Conservation (phyloP, 2,329 filamentous ascomycete genomes). For the Aspergillus aculeatinus region DNA sequence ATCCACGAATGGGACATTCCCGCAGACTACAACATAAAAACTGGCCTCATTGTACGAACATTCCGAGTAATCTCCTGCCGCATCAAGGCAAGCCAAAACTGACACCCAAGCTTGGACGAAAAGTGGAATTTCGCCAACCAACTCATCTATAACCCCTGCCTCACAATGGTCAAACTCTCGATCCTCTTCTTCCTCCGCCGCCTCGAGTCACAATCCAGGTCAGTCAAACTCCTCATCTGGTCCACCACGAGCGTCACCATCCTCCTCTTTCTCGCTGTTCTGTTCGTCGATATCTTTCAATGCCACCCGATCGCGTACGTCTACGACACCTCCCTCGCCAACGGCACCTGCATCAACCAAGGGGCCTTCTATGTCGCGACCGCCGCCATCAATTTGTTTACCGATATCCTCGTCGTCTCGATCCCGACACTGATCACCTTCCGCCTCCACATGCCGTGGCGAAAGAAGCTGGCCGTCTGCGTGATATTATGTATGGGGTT, state of each 20-base stretch:
- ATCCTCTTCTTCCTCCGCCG: constrained; percentile 32
- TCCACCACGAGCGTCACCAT: constrained; percentile 20
- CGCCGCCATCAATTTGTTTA: constrained; percentile 30
- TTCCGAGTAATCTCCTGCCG: neutral
- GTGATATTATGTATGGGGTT: constrained; percentile 29
- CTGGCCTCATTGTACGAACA: constrained; percentile 17
- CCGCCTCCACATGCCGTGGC: constrained; percentile 28
- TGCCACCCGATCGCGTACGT: constrained; percentile 28
- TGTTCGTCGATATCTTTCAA: constrained; percentile 33
- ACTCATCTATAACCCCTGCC: constrained; percentile 30
- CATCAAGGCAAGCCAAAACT: neutral
- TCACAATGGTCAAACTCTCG: constrained; percentile 32
- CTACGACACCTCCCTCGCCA: constrained; percentile 21
- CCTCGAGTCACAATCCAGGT: constrained; percentile 26
- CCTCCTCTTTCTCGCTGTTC: constrained; percentile 22
- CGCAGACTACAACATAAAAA: constrained; percentile 13
- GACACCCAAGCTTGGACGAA: neutral
- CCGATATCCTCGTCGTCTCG: constrained; percentile 30
- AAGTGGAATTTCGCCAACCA: constrained; percentile 30
- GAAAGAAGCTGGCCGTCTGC: constrained; percentile 31
- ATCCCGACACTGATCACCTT: constrained; percentile 35
- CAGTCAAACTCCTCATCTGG: constrained; percentile 24
- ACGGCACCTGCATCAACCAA: constrained; percentile 30
- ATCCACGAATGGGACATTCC: constrained; percentile 27
- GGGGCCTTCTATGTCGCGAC: constrained; percentile 29